Percentiles rank a stretch among this genome's conserved stretches.
phyloP scores from a whole-genome alignment of 169 alveolate genomes.

The Plasmodium billcollinsi region DNA sequence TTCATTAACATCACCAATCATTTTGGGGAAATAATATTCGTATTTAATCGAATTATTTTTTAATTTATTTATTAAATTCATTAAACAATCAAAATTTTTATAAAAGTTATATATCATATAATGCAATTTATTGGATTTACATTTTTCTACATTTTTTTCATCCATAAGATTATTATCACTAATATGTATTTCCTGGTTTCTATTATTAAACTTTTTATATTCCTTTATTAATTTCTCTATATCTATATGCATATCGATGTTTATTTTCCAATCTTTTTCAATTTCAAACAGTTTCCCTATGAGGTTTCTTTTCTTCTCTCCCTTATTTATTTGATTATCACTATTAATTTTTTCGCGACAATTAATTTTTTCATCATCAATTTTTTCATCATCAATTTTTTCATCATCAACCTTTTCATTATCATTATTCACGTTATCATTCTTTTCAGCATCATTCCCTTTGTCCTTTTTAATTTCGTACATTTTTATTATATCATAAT shows the following conservation, averaged over 20 bases:
- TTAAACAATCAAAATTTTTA: slow-evolving; percentile 59
- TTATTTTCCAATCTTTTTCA: slow-evolving; percentile 65
- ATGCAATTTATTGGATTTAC: slow-evolving; percentile 29
- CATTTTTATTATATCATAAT: slow-evolving; percentile 65
- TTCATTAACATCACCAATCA: slow-evolving; percentile 88
- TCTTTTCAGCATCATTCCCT: neutral
- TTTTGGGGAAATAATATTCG: slow-evolving; percentile 86
- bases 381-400: neutral
- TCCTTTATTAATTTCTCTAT: slow-evolving; percentile 39
- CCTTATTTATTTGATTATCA: too few relatives aligned
- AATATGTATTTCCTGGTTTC: neutral
- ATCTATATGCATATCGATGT: slow-evolving; percentile 39
- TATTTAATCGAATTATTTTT: slow-evolving; percentile 41
- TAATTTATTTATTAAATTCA: slow-evolving; percentile 38
- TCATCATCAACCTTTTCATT: neutral
- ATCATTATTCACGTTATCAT: neutral
- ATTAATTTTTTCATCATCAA: neutral
- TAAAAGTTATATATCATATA: slow-evolving; percentile 55
- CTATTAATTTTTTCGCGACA: too few relatives aligned
- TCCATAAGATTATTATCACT: neutral
- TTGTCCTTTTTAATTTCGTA: slow-evolving; percentile 24
- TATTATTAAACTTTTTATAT: slow-evolving; percentile 4
- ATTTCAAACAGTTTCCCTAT: slow-evolving; percentile 48
- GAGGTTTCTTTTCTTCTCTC: neutral
- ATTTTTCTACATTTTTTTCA: neutral